Evolutionary conservation across 73 alveolate species (phyloP), one percentile per base, ranked within the genome.

Genomic region (Paramecium pentaurelia): DNA sequence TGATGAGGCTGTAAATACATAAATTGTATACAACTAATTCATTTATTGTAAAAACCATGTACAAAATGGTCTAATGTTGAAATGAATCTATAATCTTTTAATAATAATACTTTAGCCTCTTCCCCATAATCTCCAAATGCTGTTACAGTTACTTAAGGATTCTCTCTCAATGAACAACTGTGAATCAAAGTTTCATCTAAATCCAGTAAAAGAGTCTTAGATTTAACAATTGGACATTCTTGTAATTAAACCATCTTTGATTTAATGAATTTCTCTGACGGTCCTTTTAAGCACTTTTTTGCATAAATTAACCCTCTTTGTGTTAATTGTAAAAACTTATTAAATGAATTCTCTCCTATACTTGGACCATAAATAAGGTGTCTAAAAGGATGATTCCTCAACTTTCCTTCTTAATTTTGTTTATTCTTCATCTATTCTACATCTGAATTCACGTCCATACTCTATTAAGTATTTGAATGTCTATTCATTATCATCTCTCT

Each of bases 1-100:
- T 94, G 97, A 98, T 6, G 99, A 95, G 12, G 99, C 99, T 25
- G 99, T 97, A 87, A 92, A 97, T 32, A 97, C 93, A 68, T 96
- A 97, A 11, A 97, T 97, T 75, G 95, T 92, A 92, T 93, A 97
- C 60, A 92, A 70, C 86, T 97, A 88, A 60, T 89, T 93, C 86
- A 95, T 97, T 88, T 93, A 93, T 93, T 92, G 92, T 71, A 97
- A 92, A 70, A 97, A 93, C 93, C 97, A 98, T 83, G 95, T 86
- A 84, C 98, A 96, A 88, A 73, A 91, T 40, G 99, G 99, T 45
- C 99, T 88, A 16, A 97, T 92, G 93, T 97, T 96, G 27, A 97
- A 93, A n/a, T 97, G 97, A 16, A 97, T 97, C 92, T 96, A 27
- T 8, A 32, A 64, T 28, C 1, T 8, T 11, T 14, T 22, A 64